Base-by-base conservation (phyloP, 768 basidiomycete genomes). In the Coprinopsis sp. region DNA sequence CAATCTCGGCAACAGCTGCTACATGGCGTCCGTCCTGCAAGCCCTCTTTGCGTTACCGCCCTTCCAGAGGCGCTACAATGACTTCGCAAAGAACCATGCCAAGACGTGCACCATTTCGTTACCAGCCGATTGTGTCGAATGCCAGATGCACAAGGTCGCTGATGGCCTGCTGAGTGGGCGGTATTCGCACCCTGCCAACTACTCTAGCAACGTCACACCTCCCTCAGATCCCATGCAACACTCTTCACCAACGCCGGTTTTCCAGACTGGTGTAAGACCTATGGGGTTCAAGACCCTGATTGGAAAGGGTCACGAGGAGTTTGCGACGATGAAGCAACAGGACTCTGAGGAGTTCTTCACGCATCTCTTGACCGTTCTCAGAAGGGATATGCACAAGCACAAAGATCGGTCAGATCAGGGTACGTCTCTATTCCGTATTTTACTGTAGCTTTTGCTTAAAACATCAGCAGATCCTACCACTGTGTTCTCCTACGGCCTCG, bases 1-100 rank as follows among this genome's bases (percentile, higher is more conserved):
- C 19, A 98, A 99, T 62, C 77, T 99, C 2, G 96, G 95, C 1
- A 98, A 98, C 64, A 92, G 93, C 61, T 99, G 95, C 64, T 99
- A 99, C 69, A 95, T 99, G 84, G 91, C 94, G 1, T 96, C 93
- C 0, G 84, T 91, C 10, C 65, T 98, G 0, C 95, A 98, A 66
- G 78, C 81, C 0, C 53, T 97, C 1, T 95, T 96, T 69, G 72
- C 91, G 2, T 76, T 98, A 2, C 76, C 84, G 0, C 55, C 78
- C 0, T 98, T 96, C 73, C 79, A 81, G 53, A 59, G 70, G 2
- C 81, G 88, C 7, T 98, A 96, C 69, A 19, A 5, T 7, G 43
- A 24, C 6, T 50, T 53, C n/a, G 48, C 54, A 2, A 51, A 53
- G 12, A 38, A 52, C 3, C 93, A 96, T 62, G 77, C 78, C 48